Percentiles rank a stretch among this genome's conserved stretches.
These are phyloP conservation scores for Miscanthus lutarioriparius DNA, from an alignment of 176 grass and related monocot genomes.

Conservation along the genomic window DNA sequence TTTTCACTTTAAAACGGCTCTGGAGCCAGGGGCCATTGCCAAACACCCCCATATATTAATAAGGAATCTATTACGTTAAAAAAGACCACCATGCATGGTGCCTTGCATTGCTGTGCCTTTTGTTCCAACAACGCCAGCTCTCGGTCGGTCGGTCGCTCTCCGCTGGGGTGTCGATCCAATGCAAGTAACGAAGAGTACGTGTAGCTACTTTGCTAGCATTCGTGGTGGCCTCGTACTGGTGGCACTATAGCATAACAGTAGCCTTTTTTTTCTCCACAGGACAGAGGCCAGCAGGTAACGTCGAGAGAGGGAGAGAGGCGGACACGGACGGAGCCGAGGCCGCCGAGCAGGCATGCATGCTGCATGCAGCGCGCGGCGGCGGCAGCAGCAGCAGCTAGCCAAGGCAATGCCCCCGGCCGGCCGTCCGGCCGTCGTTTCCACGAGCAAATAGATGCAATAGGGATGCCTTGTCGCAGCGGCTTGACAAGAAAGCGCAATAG, in stretches of 20 bases:
- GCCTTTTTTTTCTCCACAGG: background rate
- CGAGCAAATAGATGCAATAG: constrained; percentile 53
- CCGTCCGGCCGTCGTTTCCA: constrained; percentile 25
- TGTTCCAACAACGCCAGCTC: no score
- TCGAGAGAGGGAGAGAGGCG: background rate
- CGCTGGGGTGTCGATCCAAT: no score
- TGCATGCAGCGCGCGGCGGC: background rate
- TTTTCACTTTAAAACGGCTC: no score
- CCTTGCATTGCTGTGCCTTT: background rate
- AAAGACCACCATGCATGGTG: no score
- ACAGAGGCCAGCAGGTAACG: background rate
- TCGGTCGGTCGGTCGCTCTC: no score
- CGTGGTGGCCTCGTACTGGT: constrained; percentile 31
- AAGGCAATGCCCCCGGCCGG: no score
- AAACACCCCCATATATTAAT: no score
- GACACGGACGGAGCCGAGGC: background rate
- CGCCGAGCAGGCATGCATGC: background rate
- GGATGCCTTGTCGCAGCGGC: constrained; percentile 40
- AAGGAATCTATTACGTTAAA: no score
- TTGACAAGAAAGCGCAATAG: constrained; percentile 86
- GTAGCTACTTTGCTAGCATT: background rate
- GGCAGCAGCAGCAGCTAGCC: background rate
- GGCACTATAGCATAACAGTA: constrained; percentile 44
- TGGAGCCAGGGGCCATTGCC: no score
- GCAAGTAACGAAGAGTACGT: background rate